A percentile compares a stretch with the other conserved stretches of the same genome.
These are phyloP conservation scores for Boletus pseudopeckii DNA, from an alignment of 768 basidiomycete species.

Conservation along the genomic window DNA sequence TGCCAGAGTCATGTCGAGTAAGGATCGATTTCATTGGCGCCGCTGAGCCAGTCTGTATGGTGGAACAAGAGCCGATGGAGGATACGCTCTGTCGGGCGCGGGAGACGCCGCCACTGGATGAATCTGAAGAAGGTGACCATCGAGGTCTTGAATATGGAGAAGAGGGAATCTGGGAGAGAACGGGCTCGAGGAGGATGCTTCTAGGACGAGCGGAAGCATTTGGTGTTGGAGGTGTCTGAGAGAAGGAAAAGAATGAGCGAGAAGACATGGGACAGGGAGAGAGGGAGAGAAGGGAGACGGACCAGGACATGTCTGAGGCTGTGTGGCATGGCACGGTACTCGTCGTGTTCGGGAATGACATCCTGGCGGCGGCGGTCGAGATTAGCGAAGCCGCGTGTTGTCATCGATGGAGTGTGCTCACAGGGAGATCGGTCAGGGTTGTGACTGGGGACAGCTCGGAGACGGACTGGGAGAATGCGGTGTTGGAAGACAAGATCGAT, in stretches of 20 bases:
- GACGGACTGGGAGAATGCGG: slow-evolving; percentile 12
- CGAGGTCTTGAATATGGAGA: slow-evolving; percentile 20
- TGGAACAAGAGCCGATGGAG: slow-evolving; percentile 35
- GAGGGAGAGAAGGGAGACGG: slow-evolving; percentile 7
- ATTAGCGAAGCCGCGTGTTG: slow-evolving; percentile 21
- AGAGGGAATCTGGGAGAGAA: slow-evolving; percentile 6
- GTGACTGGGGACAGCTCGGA: slow-evolving; percentile 22
- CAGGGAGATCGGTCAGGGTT: slow-evolving; percentile 25
- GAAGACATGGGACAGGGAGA: slow-evolving; percentile 1
- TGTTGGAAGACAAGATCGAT: neutral
- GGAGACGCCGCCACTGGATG: slow-evolving; percentile 11
- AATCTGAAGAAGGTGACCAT: slow-evolving; percentile 18
- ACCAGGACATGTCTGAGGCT: slow-evolving; percentile 31
- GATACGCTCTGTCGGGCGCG: slow-evolving; percentile 38
- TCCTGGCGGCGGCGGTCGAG: slow-evolving; percentile 22
- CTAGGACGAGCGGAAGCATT: slow-evolving; percentile 16
- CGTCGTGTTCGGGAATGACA: slow-evolving; percentile 27
- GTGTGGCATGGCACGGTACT: slow-evolving; percentile 28
- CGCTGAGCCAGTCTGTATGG: slow-evolving; percentile 22
- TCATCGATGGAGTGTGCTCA: slow-evolving; percentile 24
- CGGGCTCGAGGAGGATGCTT: slow-evolving; percentile 30
- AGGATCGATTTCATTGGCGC: slow-evolving; percentile 54
- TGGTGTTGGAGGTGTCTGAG: slow-evolving; percentile 24
- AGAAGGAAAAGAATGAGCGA: neutral
- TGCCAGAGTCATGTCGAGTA: slow-evolving; percentile 46